Base-by-base conservation (phyloP, 345 rosid genomes). In the Viola odorata region DNA sequence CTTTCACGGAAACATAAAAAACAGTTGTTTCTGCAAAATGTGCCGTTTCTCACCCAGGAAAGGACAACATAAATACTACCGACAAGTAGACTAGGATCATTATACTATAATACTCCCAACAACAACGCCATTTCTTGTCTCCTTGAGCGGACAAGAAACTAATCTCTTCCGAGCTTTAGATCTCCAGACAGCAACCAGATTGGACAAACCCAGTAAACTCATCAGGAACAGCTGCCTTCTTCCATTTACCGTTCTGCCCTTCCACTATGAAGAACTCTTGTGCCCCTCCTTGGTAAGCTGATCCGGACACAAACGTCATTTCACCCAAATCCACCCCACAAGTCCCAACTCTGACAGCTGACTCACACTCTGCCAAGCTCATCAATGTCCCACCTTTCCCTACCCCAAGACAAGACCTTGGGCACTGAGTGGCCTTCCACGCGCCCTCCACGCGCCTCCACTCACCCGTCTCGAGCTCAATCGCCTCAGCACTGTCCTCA, bases 121-220 rank as follows among this genome's bases (percentile, higher is more conserved):
- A n/a, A 23, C 32, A 23, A 23, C 32, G 32, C 2, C 32, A 23
- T 23, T 23, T 23, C 32, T 23, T 23, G 32, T 23, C 32, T 23
- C 32, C 32, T 23, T 2, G 32, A 0, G 32, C 32, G 1, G 32
- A 23, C 32, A 2, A 0, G 32, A 23, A 23, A 23, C 32, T n/a
- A n/a, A n/a, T n/a, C n/a, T n/a, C n/a, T n/a, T n/a, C n/a, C n/a
- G n/a, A n/a, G n/a, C n/a, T n/a, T n/a, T 55, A 86, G 17, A 84
- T 67, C 74, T 86, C 87, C 3, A 74, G 75, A 45, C 64, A 80
- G 77, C 90, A 87, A 7, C 91, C 82, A 4, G 88, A 81, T 36
- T 78, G 91, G 15, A 82, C 81, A 50, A 78, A 73, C 15, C 91
- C 85, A 36, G 74, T 32, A 44, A 80, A 87, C 49, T 73, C 84